phyloP scores from a whole-genome alignment of 345 rosid genomes.

The Eucalyptus microcorys region DNA sequence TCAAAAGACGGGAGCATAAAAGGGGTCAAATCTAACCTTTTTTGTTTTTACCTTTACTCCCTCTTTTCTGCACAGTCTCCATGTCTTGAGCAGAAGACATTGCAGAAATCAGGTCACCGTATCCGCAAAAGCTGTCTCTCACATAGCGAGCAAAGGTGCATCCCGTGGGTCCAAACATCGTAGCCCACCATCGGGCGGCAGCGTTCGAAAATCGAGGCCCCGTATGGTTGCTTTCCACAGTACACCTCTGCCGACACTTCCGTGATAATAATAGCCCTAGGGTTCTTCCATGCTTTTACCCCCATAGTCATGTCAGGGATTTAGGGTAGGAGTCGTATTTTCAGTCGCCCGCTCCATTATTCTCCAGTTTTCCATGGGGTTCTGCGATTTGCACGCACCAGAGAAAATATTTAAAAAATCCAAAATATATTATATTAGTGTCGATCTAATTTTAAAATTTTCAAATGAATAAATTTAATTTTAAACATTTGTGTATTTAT shows the following conservation, averaged over 20 bases:
- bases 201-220: not conserved
- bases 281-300: not conserved
- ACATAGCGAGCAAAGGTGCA: not conserved
- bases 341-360: not conserved
- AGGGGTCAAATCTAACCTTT: not conserved
- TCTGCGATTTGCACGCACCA: not conserved
- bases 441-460: fast-evolving
- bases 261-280: not conserved
- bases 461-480: too few species aligned
- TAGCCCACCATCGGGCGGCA: not conserved
- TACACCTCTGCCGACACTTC: not conserved
- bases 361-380: not conserved
- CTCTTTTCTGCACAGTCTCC: not conserved
- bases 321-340: not conserved
- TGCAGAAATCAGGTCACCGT: not conserved
- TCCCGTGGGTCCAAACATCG: not conserved
- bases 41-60: not conserved
- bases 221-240: not conserved
- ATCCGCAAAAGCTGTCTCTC: not conserved
- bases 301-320: not conserved
- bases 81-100: not conserved
- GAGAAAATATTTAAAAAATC: fast-evolving
- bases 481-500: too few species aligned
- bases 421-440: too few species aligned
- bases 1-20: not conserved